Conservation (phyloP, 1,139 yeast genomes). For the Candida sp. region DNA sequence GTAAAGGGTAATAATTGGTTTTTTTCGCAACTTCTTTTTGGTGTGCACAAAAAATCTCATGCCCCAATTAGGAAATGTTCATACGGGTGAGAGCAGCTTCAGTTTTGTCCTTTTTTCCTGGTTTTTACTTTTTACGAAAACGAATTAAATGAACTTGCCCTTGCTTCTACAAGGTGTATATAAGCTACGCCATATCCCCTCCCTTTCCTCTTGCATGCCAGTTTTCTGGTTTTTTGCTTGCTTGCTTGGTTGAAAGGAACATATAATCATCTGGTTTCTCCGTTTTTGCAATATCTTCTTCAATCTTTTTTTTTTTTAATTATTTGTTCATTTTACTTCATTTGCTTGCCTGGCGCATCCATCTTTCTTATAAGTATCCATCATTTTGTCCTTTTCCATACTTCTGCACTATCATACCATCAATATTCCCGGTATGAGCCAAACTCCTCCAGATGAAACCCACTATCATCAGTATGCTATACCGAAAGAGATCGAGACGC, state of each 20-base stretch:
- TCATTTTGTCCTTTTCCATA: too few relatives aligned
- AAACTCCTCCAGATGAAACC: slow-evolving; percentile 1
- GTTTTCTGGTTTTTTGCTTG: not conserved
- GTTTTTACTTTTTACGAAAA: slow-evolving; percentile 1
- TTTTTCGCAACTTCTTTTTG: slow-evolving; percentile 1
- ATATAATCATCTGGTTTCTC: not conserved
- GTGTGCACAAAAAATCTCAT: not conserved
- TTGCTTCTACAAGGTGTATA: not conserved
- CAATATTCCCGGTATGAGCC: not conserved
- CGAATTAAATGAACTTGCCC: not conserved
- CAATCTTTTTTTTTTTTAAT: not conserved
- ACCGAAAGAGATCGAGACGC: not conserved
- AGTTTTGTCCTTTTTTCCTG: not conserved
- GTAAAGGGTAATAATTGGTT: not conserved
- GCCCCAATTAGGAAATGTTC: slow-evolving; percentile 3
- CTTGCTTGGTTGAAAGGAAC: not conserved
- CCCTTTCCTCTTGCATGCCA: not conserved
- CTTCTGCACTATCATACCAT: too few relatives aligned
- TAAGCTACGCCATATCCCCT: not conserved
- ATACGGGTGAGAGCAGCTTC: not conserved
- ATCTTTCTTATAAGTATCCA: too few relatives aligned
- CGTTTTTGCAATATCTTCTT: not conserved
- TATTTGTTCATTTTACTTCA: not conserved
- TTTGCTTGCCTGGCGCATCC: not conserved
- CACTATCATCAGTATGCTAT: not conserved